Base-by-base conservation (phyloP, 257 asterid species). In the Salvia splendens region DNA sequence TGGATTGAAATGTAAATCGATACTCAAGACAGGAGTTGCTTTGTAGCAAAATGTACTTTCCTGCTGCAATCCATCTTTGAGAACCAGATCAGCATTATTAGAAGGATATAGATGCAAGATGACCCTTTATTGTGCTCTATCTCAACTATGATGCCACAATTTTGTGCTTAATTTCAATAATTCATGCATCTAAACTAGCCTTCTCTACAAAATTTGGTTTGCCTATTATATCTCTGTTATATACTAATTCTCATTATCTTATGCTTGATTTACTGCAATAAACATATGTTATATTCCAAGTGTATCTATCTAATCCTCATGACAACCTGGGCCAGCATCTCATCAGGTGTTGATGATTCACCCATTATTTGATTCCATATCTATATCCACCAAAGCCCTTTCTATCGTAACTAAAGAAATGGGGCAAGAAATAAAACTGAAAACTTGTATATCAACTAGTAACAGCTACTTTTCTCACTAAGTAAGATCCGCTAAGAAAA, bases 51-150 rank as follows among this genome's bases (percentile, higher is more conserved):
- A 54, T 20, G 12, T 6, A 59, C 3, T 35, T 47, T 35, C 52
- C 55, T 30, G 14, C 36, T 58, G 17, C 12, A 71, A 52, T 28
- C 63, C 60, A 64, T 47, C 47, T 35, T 36, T 36, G 65, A 62
- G 47, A 12, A 61, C 43, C 9, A 47, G 38, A 46, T 14, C 3
- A 42, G 28, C 49, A 49, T 40, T 35, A 42, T 12, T 56, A 15
- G 14, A 48, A 57, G 38, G 36, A 60, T 12, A 5, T 43, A 30
- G 40, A 55, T 40, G 66, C 71, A 54, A 24, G 53, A 75, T 16
- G 65, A 41, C 65, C 69, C 53, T 48, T 63, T 24, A 46, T 15
- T 45, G 51, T 35, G 36, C 4, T 64, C 74, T 30, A 43, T 67
- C 61, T 50, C 46, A 69, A 47, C 51, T 35, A 24, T 49, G 61